These are phyloP conservation scores for Vaccinium macrocarpon DNA, from an alignment of 148 eudicot genomes.

Conservation along the genomic window DNA sequence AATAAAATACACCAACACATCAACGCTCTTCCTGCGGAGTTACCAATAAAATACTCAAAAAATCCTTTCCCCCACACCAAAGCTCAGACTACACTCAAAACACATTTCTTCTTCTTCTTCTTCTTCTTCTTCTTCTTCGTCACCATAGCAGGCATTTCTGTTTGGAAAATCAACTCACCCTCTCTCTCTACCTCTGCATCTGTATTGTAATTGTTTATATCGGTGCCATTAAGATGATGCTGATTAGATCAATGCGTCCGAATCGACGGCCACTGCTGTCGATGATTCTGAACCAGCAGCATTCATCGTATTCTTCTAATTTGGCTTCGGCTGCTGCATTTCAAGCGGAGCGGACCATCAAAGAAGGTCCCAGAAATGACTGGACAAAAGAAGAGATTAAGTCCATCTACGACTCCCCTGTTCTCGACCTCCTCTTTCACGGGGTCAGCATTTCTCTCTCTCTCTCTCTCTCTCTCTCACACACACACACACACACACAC, in stretches of 20 bases:
- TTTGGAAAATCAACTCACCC: neutral
- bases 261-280: conserved; percentile 13
- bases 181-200: neutral
- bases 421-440: conserved; percentile 86
- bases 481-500: too few relatives aligned
- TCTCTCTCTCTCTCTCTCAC: conserved; percentile 8
- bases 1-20: neutral
- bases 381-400: conserved; percentile 63
- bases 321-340: conserved; percentile 62
- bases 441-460: conserved; percentile 40
- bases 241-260: conserved; percentile 16
- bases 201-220: neutral
- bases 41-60: neutral
- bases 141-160: neutral
- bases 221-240: neutral
- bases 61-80: neutral
- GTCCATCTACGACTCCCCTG: conserved; percentile 74
- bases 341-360: conserved; percentile 62
- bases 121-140: neutral
- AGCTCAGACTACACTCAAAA: neutral
- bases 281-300: conserved; percentile 15
- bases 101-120: neutral
- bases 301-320: conserved; percentile 28
- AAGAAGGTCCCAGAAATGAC: conserved; percentile 62
- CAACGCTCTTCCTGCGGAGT: neutral